Evolutionary conservation across 2,329 filamentous ascomycete species (phyloP).

Genomic region (Kalmusia sp.): DNA sequence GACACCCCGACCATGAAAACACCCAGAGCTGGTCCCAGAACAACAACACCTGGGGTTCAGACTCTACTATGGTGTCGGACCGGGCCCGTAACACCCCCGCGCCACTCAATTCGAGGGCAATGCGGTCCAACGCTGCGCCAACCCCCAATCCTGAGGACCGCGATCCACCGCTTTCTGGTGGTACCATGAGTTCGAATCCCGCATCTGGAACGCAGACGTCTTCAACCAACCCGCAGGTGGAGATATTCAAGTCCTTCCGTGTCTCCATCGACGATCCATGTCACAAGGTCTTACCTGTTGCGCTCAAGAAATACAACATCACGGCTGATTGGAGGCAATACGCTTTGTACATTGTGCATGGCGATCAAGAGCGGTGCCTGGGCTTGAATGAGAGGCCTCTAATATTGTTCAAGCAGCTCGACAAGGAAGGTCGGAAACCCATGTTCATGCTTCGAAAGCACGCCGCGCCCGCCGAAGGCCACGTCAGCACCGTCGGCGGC

Average conservation of each 20-base stretch:
- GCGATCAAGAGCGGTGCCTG: slow-evolving; percentile 95
- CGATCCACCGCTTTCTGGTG: slow-evolving; percentile 46
- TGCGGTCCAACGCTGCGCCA: slow-evolving; percentile 37
- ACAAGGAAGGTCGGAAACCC: slow-evolving; percentile 95
- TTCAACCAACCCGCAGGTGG: slow-evolving; percentile 67
- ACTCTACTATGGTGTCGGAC: slow-evolving; percentile 34
- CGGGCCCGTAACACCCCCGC: slow-evolving; percentile 42
- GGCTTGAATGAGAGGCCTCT: slow-evolving; percentile 91
- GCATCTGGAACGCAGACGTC: slow-evolving; percentile 32
- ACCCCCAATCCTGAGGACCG: slow-evolving; percentile 41
- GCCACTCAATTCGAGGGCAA: slow-evolving; percentile 35
- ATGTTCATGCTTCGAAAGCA: slow-evolving; percentile 95
- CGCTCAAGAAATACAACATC: slow-evolving; percentile 97
- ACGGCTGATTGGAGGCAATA: slow-evolving; percentile 98
- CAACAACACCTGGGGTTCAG: slow-evolving; percentile 39
- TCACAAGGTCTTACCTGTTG: slow-evolving; percentile 94
- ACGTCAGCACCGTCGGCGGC: slow-evolving; percentile 48
- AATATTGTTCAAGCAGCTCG: slow-evolving; percentile 95
- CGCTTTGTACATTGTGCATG: slow-evolving; percentile 96
- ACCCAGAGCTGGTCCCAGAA: slow-evolving; percentile 37
- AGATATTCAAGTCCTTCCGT: slow-evolving; percentile 99
- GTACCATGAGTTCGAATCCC: slow-evolving; percentile 33
- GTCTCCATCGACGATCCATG: slow-evolving; percentile 98
- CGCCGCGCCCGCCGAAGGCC: slow-evolving; percentile 60
- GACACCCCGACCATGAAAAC: slow-evolving; percentile 39